Evolutionary conservation across 768 basidiomycete genomes (phyloP).

Genomic region (Dendrothele bispora): DNA sequence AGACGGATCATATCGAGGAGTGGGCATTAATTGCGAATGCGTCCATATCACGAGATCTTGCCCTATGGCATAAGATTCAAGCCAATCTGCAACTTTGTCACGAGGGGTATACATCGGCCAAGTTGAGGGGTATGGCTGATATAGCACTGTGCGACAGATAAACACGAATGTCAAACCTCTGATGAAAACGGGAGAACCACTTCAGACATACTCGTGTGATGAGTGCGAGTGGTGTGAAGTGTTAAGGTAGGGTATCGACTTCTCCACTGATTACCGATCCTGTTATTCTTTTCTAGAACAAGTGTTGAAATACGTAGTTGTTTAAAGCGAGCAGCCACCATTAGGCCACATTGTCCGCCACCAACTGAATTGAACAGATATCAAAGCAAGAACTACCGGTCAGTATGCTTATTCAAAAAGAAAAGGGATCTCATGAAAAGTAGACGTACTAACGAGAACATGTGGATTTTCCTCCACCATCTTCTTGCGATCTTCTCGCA

Average conservation of each 20-base stretch:
- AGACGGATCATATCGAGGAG: constrained; percentile 31
- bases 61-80: constrained; percentile 39
- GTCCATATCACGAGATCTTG: constrained; percentile 49
- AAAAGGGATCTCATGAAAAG: too few species aligned
- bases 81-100: constrained; percentile 44
- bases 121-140: constrained; percentile 14
- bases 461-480: not conserved
- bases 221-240: constrained; percentile 37
- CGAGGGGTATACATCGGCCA: constrained; percentile 42
- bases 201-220: constrained; percentile 17
- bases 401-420: too few species aligned
- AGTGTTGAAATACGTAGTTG: constrained; percentile 38
- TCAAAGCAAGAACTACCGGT: not conserved
- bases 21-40: constrained; percentile 26
- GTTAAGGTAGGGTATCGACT: constrained; percentile 41
- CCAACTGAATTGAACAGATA: constrained; percentile 32
- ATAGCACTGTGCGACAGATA: constrained; percentile 11
- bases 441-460: constrained; percentile 1
- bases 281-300: constrained; percentile 32
- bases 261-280: constrained; percentile 44
- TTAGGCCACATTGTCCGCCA: constrained; percentile 43
- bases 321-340: constrained; percentile 41
- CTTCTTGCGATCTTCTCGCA: not conserved
- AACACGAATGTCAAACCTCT: constrained; percentile 6
- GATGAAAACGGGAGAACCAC: constrained; percentile 2